A percentile compares a stretch with the other conserved stretches of the same genome.
Evolutionary conservation across 2,329 filamentous ascomycete genomes (phyloP).

Genomic region (Ustulina deusta): DNA sequence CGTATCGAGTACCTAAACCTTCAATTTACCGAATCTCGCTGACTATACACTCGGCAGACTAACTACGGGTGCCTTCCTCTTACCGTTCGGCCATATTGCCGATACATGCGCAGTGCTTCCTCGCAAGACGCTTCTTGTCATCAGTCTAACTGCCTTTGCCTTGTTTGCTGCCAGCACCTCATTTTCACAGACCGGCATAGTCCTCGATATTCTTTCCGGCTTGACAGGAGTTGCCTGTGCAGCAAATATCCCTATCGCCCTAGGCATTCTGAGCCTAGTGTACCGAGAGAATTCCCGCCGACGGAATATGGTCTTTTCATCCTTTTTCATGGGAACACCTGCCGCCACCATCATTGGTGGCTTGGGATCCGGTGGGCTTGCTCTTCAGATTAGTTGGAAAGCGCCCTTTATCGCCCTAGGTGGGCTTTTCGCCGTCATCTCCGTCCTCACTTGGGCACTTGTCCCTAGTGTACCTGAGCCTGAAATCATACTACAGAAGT

Average conservation of each 20-base stretch:
- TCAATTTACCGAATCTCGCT: neutral
- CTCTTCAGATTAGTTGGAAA: conserved; percentile 49
- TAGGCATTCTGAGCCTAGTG: conserved; percentile 50
- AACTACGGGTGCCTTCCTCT: conserved; percentile 50
- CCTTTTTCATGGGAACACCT: conserved; percentile 52
- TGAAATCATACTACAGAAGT: conserved; percentile 34
- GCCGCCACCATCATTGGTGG: conserved; percentile 52
- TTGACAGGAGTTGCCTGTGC: conserved; percentile 51
- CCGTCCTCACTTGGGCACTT: conserved; percentile 46
- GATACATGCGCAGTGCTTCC: conserved; percentile 47
- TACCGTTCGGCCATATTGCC: conserved; percentile 51
- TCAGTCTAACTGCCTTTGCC: conserved; percentile 48
- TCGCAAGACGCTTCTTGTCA: conserved; percentile 49
- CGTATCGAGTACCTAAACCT: conserved; percentile 1
- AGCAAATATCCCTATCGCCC: conserved; percentile 50
- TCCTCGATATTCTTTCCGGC: conserved; percentile 50
- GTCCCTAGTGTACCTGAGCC: conserved; percentile 48
- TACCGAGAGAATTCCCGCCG: conserved; percentile 50
- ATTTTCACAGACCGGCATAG: conserved; percentile 46
- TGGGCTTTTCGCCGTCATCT: conserved; percentile 46
- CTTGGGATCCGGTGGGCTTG: conserved; percentile 50
- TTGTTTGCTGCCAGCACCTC: conserved; percentile 47
- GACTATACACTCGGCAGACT: conserved; percentile 38
- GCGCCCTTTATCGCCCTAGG: conserved; percentile 50
- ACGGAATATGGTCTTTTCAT: conserved; percentile 51